Conservation (phyloP, 2,329 filamentous ascomycete species). For the Decorospora gaudefroyi region DNA sequence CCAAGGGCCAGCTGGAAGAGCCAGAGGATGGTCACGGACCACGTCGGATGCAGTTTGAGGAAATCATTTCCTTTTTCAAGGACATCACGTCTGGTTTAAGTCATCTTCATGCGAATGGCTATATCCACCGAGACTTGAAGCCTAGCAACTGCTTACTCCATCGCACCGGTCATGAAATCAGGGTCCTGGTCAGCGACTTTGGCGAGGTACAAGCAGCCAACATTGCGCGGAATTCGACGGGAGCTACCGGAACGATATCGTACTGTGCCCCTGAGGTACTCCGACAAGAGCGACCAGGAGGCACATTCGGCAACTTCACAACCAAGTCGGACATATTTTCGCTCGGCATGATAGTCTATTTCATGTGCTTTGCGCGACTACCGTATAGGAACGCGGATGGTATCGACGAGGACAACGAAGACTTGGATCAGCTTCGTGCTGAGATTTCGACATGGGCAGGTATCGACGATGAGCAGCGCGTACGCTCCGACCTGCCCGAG, state of each 20-base stretch:
- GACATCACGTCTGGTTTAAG: conserved; percentile 92
- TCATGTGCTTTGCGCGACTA: conserved; percentile 90
- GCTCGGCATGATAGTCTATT: conserved; percentile 96
- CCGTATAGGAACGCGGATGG: conserved; percentile 85
- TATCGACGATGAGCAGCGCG: conserved; percentile 75
- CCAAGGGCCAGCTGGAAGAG: conserved; percentile 73
- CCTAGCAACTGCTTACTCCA: conserved; percentile 94
- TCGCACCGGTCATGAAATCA: conserved; percentile 69
- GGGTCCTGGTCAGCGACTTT: conserved; percentile 94
- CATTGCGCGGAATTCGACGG: conserved; percentile 80
- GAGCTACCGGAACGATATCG: conserved; percentile 92
- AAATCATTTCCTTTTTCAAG: conserved; percentile 95
- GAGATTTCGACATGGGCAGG: conserved; percentile 90
- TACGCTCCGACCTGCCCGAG: conserved; percentile 80
- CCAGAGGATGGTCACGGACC: conserved; percentile 58
- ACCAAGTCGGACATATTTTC: conserved; percentile 99
- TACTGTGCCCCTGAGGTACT: conserved; percentile 97
- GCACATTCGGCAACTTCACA: conserved; percentile 87
- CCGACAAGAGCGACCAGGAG: conserved; percentile 63
- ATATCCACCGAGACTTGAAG: conserved; percentile 95
- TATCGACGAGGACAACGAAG: conserved; percentile 88
- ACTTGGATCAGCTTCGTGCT: conserved; percentile 78
- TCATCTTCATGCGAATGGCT: conserved; percentile 86
- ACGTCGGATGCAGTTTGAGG: conserved; percentile 73
- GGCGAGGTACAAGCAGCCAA: conserved; percentile 92